phyloP scores from a whole-genome alignment of 2,329 filamentous ascomycete genomes.

The Pochonia chlamydosporia region DNA sequence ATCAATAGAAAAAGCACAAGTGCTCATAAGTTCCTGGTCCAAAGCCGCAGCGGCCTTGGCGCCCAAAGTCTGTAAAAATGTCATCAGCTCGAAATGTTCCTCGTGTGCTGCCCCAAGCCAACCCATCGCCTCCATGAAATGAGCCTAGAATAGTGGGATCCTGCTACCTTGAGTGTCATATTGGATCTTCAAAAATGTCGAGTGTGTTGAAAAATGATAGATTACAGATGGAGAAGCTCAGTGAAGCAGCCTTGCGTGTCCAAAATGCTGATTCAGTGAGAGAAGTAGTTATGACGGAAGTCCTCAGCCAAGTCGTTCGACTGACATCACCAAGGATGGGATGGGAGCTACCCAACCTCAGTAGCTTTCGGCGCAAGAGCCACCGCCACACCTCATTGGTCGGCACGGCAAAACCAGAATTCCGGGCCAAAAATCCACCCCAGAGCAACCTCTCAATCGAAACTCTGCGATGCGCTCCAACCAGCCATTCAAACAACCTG shows the following conservation, averaged over 20 bases:
- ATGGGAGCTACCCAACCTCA: neutral
- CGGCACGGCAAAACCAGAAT: constrained; percentile 30
- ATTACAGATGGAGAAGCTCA: no score
- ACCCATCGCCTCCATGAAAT: no score
- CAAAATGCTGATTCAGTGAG: no score
- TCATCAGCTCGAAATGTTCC: constrained; percentile 6
- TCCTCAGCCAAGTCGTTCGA: no score
- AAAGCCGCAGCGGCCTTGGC: constrained; percentile 83
- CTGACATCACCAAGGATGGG: constrained; percentile 8
- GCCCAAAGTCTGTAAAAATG: constrained; percentile 63
- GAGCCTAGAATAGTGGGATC: neutral
- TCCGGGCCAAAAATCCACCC: constrained; percentile 20
- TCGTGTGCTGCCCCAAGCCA: no score
- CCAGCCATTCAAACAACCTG: neutral
- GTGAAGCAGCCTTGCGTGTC: no score
- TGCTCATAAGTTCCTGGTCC: constrained; percentile 90
- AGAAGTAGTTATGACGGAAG: no score
- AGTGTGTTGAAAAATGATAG: neutral
- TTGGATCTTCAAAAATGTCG: neutral
- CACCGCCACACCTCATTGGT: constrained; percentile 11
- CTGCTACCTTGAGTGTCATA: neutral
- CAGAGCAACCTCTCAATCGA: neutral
- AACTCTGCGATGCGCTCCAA: neutral
- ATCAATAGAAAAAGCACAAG: constrained; percentile 83
- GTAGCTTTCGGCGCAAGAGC: neutral